Conservation (phyloP, 1,284 basidiomycete genomes). For the Kalmanozyma brasiliensis region DNA sequence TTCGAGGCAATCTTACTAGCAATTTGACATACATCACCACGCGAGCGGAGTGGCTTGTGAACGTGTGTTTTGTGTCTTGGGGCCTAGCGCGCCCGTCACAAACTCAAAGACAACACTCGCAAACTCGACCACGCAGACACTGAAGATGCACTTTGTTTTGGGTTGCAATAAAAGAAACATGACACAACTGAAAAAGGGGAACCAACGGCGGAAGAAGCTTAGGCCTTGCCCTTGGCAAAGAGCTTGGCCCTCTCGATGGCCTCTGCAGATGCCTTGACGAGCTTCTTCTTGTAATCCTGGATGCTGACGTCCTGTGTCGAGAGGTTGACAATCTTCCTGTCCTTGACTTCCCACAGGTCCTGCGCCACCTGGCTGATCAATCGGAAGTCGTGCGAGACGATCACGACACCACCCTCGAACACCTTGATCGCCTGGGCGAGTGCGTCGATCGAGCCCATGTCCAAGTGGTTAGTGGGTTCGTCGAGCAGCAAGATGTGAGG, state of each 20-base stretch:
- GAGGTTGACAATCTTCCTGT: slow-evolving; percentile 91
- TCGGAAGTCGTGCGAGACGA: slow-evolving; percentile 66
- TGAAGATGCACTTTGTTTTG: background rate
- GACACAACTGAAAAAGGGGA: background rate
- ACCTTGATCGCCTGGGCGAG: slow-evolving; percentile 93
- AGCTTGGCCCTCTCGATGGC: slow-evolving; percentile 66
- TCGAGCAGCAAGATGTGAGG: slow-evolving; percentile 70
- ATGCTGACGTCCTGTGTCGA: slow-evolving; percentile 78
- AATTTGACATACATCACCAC: too few relatives aligned
- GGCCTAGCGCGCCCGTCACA: too few relatives aligned
- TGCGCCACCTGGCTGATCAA: slow-evolving; percentile 71
- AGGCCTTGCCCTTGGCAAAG: slow-evolving; percentile 56
- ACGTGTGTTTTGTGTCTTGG: background rate
- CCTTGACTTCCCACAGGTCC: slow-evolving; percentile 97
- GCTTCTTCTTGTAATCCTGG: slow-evolving; percentile 66
- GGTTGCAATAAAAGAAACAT: background rate
- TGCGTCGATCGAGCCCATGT: slow-evolving; percentile 95
- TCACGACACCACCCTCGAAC: slow-evolving; percentile 91
- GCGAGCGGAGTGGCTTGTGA: too few relatives aligned
- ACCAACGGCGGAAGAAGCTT: slow-evolving; percentile 7
- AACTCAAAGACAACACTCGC: too few relatives aligned
- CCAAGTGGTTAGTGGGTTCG: slow-evolving; percentile 84
- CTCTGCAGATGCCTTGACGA: slow-evolving; percentile 59
- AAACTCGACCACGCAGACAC: too few relatives aligned
- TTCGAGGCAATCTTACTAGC: too few relatives aligned